Evolutionary conservation across 2,329 filamentous ascomycete genomes (phyloP).

Genomic region (Claviceps sp.): DNA sequence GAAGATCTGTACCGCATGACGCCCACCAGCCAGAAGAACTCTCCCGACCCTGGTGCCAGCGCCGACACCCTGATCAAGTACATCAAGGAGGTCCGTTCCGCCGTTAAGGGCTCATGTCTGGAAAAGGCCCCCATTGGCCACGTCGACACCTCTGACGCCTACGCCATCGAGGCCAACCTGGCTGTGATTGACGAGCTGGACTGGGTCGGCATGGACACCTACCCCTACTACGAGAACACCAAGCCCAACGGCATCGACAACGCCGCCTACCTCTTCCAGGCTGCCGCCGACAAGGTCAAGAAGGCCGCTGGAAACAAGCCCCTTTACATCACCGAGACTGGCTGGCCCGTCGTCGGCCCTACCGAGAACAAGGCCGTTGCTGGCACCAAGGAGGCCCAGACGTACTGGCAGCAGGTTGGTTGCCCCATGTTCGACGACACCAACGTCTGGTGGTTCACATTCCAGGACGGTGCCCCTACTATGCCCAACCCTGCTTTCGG

Average conservation of each 20-base stretch:
- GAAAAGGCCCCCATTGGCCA: constrained; percentile 55
- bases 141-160: constrained; percentile 81
- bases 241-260: constrained; percentile 51
- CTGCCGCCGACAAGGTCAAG: constrained; percentile 47
- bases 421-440: constrained; percentile 53
- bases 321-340: constrained; percentile 81
- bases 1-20: constrained; percentile 80
- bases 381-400: constrained; percentile 53
- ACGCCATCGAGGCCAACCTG: constrained; percentile 58
- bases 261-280: constrained; percentile 53
- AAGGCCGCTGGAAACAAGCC: constrained; percentile 49
- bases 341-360: constrained; percentile 66
- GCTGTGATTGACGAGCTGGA: constrained; percentile 57
- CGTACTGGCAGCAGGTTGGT: constrained; percentile 69
- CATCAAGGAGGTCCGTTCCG: constrained; percentile 52
- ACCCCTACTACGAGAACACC: constrained; percentile 70
- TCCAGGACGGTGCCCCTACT: constrained; percentile 50
- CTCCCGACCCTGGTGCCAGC: constrained; percentile 47
- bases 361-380: constrained; percentile 49
- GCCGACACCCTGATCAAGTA: constrained; percentile 53
- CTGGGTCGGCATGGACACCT: constrained; percentile 74
- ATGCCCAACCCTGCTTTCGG: constrained; percentile 59
- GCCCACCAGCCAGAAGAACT: constrained; percentile 50
- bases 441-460: constrained; percentile 66
- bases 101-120: constrained; percentile 49